These are phyloP conservation scores for Umbilicaria muhlenbergii DNA, from an alignment of 495 filamentous ascomycete genomes.

Conservation along the genomic window DNA sequence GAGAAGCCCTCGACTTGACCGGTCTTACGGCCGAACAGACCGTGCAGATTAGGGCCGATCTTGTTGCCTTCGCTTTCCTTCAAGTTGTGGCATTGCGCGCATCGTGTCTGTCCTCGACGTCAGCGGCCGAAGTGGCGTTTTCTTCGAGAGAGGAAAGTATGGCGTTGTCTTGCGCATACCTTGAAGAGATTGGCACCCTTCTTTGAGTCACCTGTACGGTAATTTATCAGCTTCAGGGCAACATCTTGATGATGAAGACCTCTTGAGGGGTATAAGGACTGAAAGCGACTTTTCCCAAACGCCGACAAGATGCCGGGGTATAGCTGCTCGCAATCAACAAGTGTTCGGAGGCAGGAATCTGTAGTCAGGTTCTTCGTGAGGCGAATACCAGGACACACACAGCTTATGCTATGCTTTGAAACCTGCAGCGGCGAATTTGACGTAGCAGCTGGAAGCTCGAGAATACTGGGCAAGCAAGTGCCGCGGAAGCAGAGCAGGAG, in stretches of 20 bases:
- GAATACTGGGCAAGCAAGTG: neutral
- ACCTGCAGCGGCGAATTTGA: too few relatives aligned
- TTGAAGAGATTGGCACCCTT: slow-evolving; percentile 99
- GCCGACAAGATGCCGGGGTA: too few relatives aligned
- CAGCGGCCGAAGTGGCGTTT: neutral
- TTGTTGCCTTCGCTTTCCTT: slow-evolving; percentile 83
- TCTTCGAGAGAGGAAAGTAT: neutral
- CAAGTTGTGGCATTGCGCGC: slow-evolving; percentile 95
- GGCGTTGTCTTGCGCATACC: slow-evolving; percentile 20
- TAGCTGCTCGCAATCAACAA: too few relatives aligned
- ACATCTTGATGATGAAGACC: too few relatives aligned
- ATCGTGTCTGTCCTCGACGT: slow-evolving; percentile 51
- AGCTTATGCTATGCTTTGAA: too few relatives aligned
- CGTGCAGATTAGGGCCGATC: slow-evolving; percentile 91
- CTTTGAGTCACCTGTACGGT: slow-evolving; percentile 62
- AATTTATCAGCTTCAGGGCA: neutral
- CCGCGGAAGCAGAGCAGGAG: slow-evolving; percentile 2
- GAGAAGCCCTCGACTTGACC: slow-evolving; percentile 81
- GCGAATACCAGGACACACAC: too few relatives aligned
- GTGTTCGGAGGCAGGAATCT: too few relatives aligned
- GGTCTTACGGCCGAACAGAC: slow-evolving; percentile 93
- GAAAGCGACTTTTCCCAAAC: too few relatives aligned
- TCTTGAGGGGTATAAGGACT: too few relatives aligned
- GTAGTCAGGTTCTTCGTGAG: too few relatives aligned
- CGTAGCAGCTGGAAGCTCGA: too few relatives aligned